Evolutionary conservation across 2,329 filamentous ascomycete genomes (phyloP).

Genomic region (Chaetomium sp.): DNA sequence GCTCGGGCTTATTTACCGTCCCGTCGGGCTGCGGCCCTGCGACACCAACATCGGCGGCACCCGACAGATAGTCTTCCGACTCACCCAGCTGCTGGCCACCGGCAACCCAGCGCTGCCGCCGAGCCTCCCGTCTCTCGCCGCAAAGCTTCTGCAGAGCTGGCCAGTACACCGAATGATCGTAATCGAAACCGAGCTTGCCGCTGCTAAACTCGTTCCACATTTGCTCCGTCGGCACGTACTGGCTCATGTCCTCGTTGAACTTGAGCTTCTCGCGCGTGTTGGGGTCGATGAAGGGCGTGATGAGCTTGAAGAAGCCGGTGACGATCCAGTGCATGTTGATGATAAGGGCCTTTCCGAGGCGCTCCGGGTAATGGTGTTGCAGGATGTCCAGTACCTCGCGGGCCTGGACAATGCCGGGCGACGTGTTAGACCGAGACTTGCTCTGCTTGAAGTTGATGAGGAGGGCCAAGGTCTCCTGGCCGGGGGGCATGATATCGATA

Average conservation of each 20-base stretch:
- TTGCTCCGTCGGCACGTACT: constrained; percentile 79
- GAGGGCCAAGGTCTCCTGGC: constrained; percentile 82
- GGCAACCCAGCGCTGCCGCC: constrained; percentile 71
- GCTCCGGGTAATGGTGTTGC: constrained; percentile 93
- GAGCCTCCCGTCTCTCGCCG: constrained; percentile 63
- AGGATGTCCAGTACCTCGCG: constrained; percentile 87
- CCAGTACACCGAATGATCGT: constrained; percentile 90
- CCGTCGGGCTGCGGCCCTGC: constrained; percentile 13
- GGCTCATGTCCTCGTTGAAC: constrained; percentile 89
- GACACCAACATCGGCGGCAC: constrained; percentile 42
- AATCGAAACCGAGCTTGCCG: constrained; percentile 84
- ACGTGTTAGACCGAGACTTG: constrained; percentile 71
- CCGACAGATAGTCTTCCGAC: constrained; percentile 82
- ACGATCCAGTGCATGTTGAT: constrained; percentile 92
- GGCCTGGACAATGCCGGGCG: constrained; percentile 72
- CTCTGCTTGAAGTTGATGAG: constrained; percentile 90
- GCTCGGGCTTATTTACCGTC: not conserved
- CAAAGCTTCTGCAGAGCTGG: constrained; percentile 76
- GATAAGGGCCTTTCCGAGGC: constrained; percentile 84
- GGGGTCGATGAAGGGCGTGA: constrained; percentile 95
- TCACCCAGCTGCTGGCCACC: constrained; percentile 83
- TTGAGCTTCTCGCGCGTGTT: constrained; percentile 92
- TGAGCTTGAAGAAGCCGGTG: constrained; percentile 91
- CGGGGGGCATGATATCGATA: constrained; percentile 82
- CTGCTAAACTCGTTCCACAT: constrained; percentile 72